Evolutionary conservation across 1,284 basidiomycete species (phyloP).

Genomic region (Cryptococcus sp.): DNA sequence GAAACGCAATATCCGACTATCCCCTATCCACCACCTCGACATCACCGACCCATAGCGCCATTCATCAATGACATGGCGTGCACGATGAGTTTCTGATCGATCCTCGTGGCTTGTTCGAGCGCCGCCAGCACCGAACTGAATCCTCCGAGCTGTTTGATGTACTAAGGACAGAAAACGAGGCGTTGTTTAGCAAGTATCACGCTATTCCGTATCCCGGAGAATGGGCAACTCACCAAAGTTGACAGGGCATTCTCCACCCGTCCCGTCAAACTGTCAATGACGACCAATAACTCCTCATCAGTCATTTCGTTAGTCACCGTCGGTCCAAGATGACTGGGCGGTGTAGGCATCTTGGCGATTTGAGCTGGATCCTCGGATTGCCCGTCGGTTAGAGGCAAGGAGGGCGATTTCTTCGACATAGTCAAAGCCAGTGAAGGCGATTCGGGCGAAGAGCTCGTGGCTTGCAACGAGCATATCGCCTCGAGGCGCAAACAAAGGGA

Average conservation of each 20-base stretch:
- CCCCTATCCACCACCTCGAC: too few species aligned
- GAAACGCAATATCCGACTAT: too few species aligned
- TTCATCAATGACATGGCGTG: slow-evolving; percentile 47
- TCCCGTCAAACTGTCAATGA: slow-evolving; percentile 73
- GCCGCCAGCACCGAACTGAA: slow-evolving; percentile 51
- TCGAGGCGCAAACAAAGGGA: slow-evolving; percentile 80
- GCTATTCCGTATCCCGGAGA: too few species aligned
- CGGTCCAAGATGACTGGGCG: slow-evolving; percentile 70
- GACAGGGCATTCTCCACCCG: slow-evolving; percentile 80
- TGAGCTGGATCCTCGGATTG: slow-evolving; percentile 1
- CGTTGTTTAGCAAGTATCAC: neutral
- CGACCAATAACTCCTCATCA: slow-evolving; percentile 71
- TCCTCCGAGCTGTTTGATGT: slow-evolving; percentile 53
- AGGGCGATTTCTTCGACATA: slow-evolving; percentile 3
- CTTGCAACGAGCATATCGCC: slow-evolving; percentile 67
- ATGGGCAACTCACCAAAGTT: slow-evolving; percentile 58
- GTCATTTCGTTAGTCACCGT: slow-evolving; percentile 70
- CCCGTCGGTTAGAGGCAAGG: slow-evolving; percentile 5
- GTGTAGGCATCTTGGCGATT: slow-evolving; percentile 46
- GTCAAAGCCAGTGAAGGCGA: slow-evolving; percentile 1
- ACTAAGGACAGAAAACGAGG: slow-evolving; percentile 19
- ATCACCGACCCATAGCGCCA: slow-evolving; percentile 22
- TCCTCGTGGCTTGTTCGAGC: slow-evolving; percentile 47
- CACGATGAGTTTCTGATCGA: slow-evolving; percentile 39
- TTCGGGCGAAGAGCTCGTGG: slow-evolving; percentile 45